Conservation (phyloP, 495 filamentous ascomycete species). For the Penicillium turbatum region DNA sequence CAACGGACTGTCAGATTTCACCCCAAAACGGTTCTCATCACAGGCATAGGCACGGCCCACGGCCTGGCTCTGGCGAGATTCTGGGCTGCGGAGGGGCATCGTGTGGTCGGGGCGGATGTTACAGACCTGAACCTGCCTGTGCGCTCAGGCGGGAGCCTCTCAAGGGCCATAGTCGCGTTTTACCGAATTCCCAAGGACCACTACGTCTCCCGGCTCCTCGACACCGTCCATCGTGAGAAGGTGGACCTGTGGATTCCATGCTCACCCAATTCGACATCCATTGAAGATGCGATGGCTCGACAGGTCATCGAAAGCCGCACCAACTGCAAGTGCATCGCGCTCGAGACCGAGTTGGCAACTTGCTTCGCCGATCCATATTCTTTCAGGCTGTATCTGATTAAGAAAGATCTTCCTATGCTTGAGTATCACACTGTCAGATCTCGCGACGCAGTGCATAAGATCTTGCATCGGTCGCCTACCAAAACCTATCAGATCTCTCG, state of each 20-base stretch:
- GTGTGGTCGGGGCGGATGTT: constrained; percentile 69
- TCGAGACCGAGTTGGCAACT: constrained; percentile 43
- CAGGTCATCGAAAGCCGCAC: constrained; percentile 56
- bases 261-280: constrained; percentile 53
- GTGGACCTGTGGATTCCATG: constrained; percentile 73
- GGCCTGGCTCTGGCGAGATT: constrained; percentile 62
- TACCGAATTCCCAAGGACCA: constrained; percentile 48
- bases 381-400: constrained; percentile 52
- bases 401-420: constrained; percentile 52
- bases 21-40: constrained; percentile 63
- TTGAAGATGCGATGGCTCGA: constrained; percentile 62
- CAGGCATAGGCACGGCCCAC: constrained; percentile 65
- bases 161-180: constrained; percentile 45
- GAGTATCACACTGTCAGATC: constrained; percentile 56
- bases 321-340: constrained; percentile 57
- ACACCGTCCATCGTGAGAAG: constrained; percentile 55
- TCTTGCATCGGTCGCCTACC: constrained; percentile 49
- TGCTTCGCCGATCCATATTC: constrained; percentile 53
- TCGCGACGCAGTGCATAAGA: constrained; percentile 49
- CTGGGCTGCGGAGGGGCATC: constrained; percentile 62
- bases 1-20: constrained; percentile 40
- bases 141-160: constrained; percentile 40
- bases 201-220: constrained; percentile 48
- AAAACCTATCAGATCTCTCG: constrained; percentile 61
- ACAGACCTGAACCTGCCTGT: constrained; percentile 49